Conservation (phyloP, 441 rosid genomes). For the Jatropha podagrica region DNA sequence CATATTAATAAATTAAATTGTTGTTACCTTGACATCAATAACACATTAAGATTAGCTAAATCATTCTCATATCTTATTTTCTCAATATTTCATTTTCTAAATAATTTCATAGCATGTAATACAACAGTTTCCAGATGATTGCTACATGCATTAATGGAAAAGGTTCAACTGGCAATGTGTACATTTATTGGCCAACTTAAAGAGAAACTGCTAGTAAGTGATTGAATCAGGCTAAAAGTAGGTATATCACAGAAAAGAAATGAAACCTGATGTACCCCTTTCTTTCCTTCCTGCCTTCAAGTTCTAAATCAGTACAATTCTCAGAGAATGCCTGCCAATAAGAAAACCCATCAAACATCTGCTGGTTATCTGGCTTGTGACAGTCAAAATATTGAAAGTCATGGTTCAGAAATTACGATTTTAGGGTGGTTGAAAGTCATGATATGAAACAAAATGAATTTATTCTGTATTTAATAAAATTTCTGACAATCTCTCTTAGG, state of each 20-base stretch:
- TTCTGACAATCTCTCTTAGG: no score
- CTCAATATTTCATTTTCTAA: constrained; percentile 7
- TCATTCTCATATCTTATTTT: not conserved
- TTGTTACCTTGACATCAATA: no score
- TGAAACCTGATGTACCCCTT: constrained; percentile 95
- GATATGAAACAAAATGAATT: no score
- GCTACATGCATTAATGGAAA: not conserved
- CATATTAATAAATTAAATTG: no score
- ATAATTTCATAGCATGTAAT: not conserved
- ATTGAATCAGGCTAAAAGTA: not conserved
- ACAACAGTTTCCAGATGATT: constrained; percentile 2
- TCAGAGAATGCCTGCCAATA: constrained; percentile 82
- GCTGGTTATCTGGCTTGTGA: constrained; percentile 13
- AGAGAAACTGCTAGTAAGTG: not conserved
- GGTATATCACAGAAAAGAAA: constrained; percentile 6
- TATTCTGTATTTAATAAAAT: no score
- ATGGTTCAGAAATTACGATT: not conserved
- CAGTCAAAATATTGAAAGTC: not conserved
- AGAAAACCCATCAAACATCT: constrained; percentile 22
- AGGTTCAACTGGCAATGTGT: not conserved
- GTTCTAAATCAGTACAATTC: constrained; percentile 94
- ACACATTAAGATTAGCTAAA: constrained; percentile 1
- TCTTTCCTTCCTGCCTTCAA: constrained; percentile 99
- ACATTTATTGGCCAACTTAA: not conserved
- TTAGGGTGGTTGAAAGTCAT: no score